Evolutionary conservation across 2,329 filamentous ascomycete genomes (phyloP).

Genomic region (Malbranchea zuffiana): DNA sequence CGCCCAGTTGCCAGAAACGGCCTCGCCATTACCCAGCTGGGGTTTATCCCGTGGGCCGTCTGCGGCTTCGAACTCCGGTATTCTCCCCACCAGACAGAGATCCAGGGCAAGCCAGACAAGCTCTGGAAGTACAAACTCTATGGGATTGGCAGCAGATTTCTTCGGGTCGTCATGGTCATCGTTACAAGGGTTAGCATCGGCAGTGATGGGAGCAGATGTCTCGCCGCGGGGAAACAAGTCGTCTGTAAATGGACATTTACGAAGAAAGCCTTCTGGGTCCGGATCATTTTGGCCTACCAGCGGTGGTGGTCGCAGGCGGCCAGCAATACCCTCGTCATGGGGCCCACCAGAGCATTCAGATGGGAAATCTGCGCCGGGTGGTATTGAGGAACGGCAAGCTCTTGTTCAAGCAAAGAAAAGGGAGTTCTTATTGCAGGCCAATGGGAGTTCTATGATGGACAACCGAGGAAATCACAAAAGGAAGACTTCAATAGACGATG

Average conservation of each 20-base stretch:
- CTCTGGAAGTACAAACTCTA: background rate
- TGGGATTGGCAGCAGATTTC: conserved; percentile 23
- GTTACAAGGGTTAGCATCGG: conserved; percentile 38
- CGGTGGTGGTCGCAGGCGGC: conserved; percentile 7
- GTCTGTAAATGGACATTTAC: conserved; percentile 19
- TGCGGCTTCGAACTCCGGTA: background rate
- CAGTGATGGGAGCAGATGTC: conserved; percentile 34
- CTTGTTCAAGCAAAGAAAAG: conserved; percentile 39
- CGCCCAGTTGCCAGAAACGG: conserved; percentile 17
- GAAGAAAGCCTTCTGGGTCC: conserved; percentile 30
- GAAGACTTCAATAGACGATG: conserved; percentile 34
- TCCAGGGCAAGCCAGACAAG: conserved; percentile 3
- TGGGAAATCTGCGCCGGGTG: conserved; percentile 26
- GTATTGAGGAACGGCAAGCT: conserved; percentile 36
- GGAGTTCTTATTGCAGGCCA: conserved; percentile 35
- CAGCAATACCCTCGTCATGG: conserved; percentile 22
- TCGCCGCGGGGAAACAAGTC: conserved; percentile 19
- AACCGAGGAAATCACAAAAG: conserved; percentile 34
- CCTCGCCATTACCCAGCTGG: conserved; percentile 5
- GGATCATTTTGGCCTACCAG: conserved; percentile 15
- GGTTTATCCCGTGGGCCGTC: conserved; percentile 6
- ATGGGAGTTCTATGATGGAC: conserved; percentile 29
- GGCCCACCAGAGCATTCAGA: conserved; percentile 29
- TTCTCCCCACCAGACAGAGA: background rate
- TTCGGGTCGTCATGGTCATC: conserved; percentile 41